These are phyloP conservation scores for Eustoma russellianum DNA, from an alignment of 257 asterid species.

Conservation along the genomic window DNA sequence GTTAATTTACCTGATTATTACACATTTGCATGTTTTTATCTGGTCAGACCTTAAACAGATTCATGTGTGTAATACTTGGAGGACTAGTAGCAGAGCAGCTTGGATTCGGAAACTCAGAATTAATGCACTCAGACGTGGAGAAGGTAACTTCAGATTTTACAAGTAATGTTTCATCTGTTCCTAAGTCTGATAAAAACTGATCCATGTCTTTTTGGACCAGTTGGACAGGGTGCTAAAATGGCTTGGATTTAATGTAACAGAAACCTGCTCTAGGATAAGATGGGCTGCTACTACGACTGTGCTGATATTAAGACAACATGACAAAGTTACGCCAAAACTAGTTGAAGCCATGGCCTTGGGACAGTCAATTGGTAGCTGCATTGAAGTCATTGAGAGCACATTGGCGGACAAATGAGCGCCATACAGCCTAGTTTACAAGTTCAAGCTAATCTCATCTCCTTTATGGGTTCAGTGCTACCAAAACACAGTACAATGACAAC, in stretches of 20 bases:
- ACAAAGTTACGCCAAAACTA: conserved; percentile 22
- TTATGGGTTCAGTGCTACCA: too few relatives aligned
- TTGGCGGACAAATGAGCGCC: not conserved
- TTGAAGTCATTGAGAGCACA: conserved; percentile 43
- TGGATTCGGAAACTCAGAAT: conserved; percentile 52
- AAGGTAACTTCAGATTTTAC: conserved; percentile 29
- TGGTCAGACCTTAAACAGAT: conserved; percentile 33
- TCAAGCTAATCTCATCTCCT: too few relatives aligned
- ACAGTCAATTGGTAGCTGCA: conserved; percentile 56
- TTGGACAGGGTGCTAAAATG: conserved; percentile 40
- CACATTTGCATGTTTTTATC: not conserved
- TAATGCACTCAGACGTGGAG: conserved; percentile 57
- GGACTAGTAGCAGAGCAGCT: conserved; percentile 65
- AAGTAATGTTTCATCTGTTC: not conserved
- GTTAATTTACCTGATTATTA: too few relatives aligned
- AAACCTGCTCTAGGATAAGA: conserved; percentile 27
- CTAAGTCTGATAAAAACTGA: not conserved
- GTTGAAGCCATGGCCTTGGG: conserved; percentile 57
- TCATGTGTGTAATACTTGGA: conserved; percentile 45
- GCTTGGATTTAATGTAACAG: conserved; percentile 26
- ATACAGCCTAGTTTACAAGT: too few relatives aligned
- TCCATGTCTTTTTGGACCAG: conserved; percentile 20
- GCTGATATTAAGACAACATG: conserved; percentile 26
- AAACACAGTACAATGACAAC: too few relatives aligned
- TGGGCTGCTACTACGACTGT: conserved; percentile 36